Base-by-base conservation (phyloP, 306 rosid genomes). In the Fagus sylvatica region DNA sequence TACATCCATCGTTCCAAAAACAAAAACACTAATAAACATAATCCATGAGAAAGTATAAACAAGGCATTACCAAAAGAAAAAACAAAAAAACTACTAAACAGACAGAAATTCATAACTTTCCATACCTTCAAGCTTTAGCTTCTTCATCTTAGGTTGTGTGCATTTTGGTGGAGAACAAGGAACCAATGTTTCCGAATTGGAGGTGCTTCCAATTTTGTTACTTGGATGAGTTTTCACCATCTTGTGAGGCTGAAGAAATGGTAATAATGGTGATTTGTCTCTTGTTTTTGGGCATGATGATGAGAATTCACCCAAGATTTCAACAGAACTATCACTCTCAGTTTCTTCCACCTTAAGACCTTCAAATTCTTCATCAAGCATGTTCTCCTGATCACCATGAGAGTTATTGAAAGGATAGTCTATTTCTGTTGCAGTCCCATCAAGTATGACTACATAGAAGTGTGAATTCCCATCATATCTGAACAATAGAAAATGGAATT, bases 371-470 rank as follows among this genome's bases (percentile, higher is more conserved):
- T 30, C 46, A 30, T 34, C 72, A 62, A 34, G 12, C 15, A 0
- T 46, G 3, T 59, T 2, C 2, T 19, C 30, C 61, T 22, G 10
- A n/a, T 55, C 3, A 55, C 8, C 30, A 42, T 53, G 42, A 17
- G 33, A 57, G 33, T 36, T 57, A 28, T 7, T 40, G 46, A 7
- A 2, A 6, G 86, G 79, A 81, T 82, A 85, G 4, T 81, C 54
- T 13, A 82, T 79, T 46, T 79, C 84, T 0, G 33, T 17, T 16
- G 60, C 34, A 37, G 19, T 82, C 13, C 0, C 4, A n/a, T 85
- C 86, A 59, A 75, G 76, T 56, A 85, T 71, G 17, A 53, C 2
- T 13, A 82, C 73, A 5, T 17, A 43, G 13, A 85, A 85, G 3
- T 48, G 5, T 46, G 77, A 82, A 10, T 82, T 67, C 40, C 75